These are phyloP conservation scores for Lepiota brunneoincarnata DNA, from an alignment of 768 basidiomycete species.

Conservation along the genomic window DNA sequence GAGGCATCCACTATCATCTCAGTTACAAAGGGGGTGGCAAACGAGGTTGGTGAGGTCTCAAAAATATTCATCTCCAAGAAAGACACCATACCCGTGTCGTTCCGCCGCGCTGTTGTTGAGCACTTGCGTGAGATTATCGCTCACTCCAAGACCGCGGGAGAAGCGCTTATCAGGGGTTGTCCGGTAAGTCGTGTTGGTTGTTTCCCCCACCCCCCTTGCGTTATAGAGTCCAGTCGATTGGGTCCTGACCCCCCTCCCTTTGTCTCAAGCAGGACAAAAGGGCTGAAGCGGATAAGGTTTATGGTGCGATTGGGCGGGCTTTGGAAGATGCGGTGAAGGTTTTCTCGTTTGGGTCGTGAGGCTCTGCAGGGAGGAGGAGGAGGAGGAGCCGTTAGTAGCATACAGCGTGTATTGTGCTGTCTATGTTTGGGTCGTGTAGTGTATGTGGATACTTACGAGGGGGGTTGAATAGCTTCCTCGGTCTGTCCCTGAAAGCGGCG, in stretches of 20 bases:
- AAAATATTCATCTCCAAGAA: not conserved
- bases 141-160: not conserved
- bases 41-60: not conserved
- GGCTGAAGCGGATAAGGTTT: not conserved
- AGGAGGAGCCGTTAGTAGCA: no score
- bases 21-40: not conserved
- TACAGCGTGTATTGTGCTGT: no score
- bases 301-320: not conserved
- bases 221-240: no score
- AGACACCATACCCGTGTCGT: not conserved
- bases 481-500: no score
- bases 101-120: not conserved
- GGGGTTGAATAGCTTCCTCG: no score
- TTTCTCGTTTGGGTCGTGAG: not conserved
- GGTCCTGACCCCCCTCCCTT: no score
- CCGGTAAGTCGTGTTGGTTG: not conserved
- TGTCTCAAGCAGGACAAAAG: constrained; percentile 1
- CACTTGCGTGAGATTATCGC: not conserved
- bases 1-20: not conserved
- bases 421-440: no score
- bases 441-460: no score
- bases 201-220: not conserved
- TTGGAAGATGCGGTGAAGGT: not conserved
- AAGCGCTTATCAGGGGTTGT: not conserved
- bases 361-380: no score